Percentiles rank a stretch among this genome's conserved stretches.
phyloP scores from a whole-genome alignment of 2,329 filamentous ascomycete genomes.

The Sphaerulina musiva region DNA sequence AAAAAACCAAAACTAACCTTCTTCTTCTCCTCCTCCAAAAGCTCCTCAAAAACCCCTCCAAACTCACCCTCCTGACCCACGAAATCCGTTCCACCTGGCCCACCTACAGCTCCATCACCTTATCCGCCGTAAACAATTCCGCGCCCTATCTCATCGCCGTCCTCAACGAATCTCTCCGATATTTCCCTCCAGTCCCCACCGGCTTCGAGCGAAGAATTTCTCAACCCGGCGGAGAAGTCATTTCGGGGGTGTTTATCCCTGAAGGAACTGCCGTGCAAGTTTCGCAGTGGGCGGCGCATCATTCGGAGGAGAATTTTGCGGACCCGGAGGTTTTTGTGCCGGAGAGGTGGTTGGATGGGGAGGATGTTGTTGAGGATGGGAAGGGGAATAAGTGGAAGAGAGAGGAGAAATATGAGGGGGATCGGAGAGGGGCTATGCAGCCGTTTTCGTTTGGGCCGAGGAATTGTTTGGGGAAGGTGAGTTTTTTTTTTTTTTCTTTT shows the following conservation, averaged over 20 bases:
- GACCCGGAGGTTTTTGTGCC: slow-evolving; percentile 27
- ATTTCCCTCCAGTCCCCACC: slow-evolving; percentile 42
- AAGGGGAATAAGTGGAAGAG: too few relatives aligned
- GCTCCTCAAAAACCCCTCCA: slow-evolving; percentile 36
- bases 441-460: slow-evolving; percentile 32
- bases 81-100: slow-evolving; percentile 41
- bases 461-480: slow-evolving; percentile 23
- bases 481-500: slow-evolving; percentile 17
- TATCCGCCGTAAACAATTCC: slow-evolving; percentile 21
- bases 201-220: slow-evolving; percentile 30
- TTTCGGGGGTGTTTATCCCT: slow-evolving; percentile 28
- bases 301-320: slow-evolving; percentile 25
- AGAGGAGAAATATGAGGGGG: slow-evolving; percentile 21
- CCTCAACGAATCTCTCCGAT: slow-evolving; percentile 41
- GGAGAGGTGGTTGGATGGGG: slow-evolving; percentile 29
- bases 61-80: slow-evolving; percentile 35
- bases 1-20: neutral
- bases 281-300: slow-evolving; percentile 23
- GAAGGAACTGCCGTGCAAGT: slow-evolving; percentile 26
- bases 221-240: slow-evolving; percentile 23
- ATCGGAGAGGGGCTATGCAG: slow-evolving; percentile 27
- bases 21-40: neutral
- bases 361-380: neutral
- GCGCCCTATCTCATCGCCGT: slow-evolving; percentile 39
- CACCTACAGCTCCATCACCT: slow-evolving; percentile 26